A percentile compares a stretch with the other conserved stretches of the same genome.
Conservation (phyloP, 2,329 filamentous ascomycete species). For the Huntiella decipiens region DNA sequence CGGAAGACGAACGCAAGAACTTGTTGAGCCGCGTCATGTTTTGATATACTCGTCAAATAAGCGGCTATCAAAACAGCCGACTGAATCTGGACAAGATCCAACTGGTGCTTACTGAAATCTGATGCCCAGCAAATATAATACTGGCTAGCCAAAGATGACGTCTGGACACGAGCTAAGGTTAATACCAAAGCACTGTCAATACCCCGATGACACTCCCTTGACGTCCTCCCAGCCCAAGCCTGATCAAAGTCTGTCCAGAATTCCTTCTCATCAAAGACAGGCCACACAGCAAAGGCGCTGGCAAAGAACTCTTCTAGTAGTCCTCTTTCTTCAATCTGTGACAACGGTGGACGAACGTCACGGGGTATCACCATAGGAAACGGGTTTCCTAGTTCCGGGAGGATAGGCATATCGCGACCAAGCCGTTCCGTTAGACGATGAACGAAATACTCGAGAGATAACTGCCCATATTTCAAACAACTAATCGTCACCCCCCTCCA, state of each 20-base stretch:
- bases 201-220: not conserved
- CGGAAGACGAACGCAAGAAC: conserved; percentile 1
- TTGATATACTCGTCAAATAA: not conserved
- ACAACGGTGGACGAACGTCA: not conserved
- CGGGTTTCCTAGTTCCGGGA: conserved; percentile 1
- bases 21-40: conserved; percentile 4
- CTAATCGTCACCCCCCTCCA: conserved; percentile 9
- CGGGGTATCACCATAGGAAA: not conserved
- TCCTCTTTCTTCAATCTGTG: not conserved
- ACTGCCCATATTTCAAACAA: conserved; percentile 6
- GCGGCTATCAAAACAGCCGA: conserved; percentile 3
- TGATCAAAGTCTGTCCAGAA: not conserved
- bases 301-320: conserved; percentile 2
- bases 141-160: not conserved
- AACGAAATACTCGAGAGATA: conserved; percentile 6
- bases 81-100: conserved; percentile 6
- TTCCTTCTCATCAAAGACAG: conserved; percentile 3
- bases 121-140: conserved; percentile 5
- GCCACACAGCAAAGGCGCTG: conserved; percentile 1
- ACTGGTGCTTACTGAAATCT: not conserved
- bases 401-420: conserved; percentile 1
- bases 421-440: conserved; percentile 4
- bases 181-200: conserved; percentile 3
- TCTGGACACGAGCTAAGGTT: not conserved
- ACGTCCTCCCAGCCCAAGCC: not conserved